These are phyloP conservation scores for Leptodermis oblonga DNA, from an alignment of 257 asterid genomes.

Conservation along the genomic window DNA sequence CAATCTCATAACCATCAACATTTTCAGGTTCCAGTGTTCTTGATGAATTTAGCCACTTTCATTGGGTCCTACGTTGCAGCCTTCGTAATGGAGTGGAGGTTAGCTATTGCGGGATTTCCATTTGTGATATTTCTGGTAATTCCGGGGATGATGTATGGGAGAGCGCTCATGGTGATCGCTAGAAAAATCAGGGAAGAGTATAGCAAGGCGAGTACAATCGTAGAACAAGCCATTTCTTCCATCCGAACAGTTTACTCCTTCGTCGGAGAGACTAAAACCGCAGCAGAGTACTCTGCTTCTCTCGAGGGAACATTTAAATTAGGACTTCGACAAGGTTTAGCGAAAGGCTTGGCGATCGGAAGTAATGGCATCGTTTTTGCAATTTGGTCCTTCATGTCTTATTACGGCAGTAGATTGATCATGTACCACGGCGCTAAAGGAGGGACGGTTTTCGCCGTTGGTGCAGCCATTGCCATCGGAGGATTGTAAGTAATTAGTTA, in stretches of 20 bases:
- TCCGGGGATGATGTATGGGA: constrained; percentile 85
- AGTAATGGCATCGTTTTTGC: constrained; percentile 77
- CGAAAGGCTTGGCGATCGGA: constrained; percentile 88
- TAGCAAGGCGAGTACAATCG: constrained; percentile 53
- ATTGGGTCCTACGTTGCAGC: constrained; percentile 58
- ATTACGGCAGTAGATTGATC: constrained; percentile 76
- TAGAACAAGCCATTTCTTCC: constrained; percentile 80
- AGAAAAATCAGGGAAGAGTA: constrained; percentile 65
- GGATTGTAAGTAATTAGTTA: constrained; percentile 92
- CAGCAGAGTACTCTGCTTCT: constrained; percentile 49
- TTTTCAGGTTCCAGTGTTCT: constrained; percentile 63
- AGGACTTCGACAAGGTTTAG: constrained; percentile 75
- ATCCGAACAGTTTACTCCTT: constrained; percentile 82
- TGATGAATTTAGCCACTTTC: constrained; percentile 70
- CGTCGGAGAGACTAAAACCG: constrained; percentile 64
- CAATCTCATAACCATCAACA: background rate
- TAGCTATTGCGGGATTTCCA: constrained; percentile 74
- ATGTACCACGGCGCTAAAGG: constrained; percentile 78
- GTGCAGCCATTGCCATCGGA: constrained; percentile 76
- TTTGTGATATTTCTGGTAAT: constrained; percentile 56
- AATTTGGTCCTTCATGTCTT: constrained; percentile 80
- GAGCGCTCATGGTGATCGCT: constrained; percentile 62
- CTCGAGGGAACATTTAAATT: constrained; percentile 66
- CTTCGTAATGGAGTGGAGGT: constrained; percentile 65
- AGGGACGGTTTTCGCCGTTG: constrained; percentile 86